Conservation (phyloP, 495 filamentous ascomycete species). For the Aspergillus coremiiformis region DNA sequence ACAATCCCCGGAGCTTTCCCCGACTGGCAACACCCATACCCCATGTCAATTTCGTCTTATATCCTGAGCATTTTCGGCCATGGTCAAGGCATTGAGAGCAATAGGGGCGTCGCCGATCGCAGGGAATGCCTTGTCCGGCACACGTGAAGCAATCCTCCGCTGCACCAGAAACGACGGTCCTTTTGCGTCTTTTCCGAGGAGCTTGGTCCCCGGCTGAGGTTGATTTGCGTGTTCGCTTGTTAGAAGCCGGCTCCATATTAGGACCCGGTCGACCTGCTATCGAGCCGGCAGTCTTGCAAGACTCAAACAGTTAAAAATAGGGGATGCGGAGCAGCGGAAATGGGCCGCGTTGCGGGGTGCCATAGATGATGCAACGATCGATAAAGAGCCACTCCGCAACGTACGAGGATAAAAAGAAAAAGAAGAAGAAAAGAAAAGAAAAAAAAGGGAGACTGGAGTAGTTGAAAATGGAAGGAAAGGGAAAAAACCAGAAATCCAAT, state of each 20-base stretch:
- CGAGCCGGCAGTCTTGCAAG: slow-evolving; percentile 2
- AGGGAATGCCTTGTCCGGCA: slow-evolving; percentile 70
- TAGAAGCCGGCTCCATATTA: slow-evolving; percentile 20
- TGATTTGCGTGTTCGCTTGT: slow-evolving; percentile 25
- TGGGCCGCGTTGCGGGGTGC: slow-evolving; percentile 16
- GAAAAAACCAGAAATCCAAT: neutral
- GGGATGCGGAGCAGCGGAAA: slow-evolving; percentile 11
- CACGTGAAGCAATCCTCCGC: slow-evolving; percentile 96
- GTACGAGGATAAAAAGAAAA: neutral
- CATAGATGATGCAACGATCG: slow-evolving; percentile 13
- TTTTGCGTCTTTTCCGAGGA: slow-evolving; percentile 73
- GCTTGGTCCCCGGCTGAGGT: slow-evolving; percentile 9
- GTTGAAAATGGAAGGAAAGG: neutral
- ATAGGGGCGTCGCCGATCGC: slow-evolving; percentile 89
- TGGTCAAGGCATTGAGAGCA: slow-evolving; percentile 90
- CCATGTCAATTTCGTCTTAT: slow-evolving; percentile 97
- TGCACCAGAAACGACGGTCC: slow-evolving; percentile 82
- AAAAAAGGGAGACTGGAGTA: neutral
- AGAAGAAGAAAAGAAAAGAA: neutral
- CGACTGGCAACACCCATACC: slow-evolving; percentile 94
- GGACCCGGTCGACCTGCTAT: neutral
- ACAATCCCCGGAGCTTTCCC: slow-evolving; percentile 86
- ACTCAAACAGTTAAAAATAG: neutral
- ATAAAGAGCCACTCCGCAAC: neutral
- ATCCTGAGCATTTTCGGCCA: slow-evolving; percentile 90